phyloP scores from a whole-genome alignment of 306 rosid genomes.

The Senna tora region DNA sequence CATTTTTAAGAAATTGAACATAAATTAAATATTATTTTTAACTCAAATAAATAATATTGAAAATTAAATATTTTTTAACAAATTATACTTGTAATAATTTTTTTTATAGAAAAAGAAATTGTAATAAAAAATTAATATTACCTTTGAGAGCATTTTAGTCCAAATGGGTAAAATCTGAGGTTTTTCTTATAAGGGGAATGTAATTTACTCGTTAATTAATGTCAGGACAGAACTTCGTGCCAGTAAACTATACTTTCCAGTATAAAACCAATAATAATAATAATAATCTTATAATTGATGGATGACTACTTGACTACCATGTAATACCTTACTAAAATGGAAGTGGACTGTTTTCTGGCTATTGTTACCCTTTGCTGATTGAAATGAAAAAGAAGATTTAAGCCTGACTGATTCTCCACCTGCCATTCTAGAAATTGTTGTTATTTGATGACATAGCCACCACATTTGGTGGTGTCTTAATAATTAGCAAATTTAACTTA shows the following conservation, averaged over 20 bases:
- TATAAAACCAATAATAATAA: slow-evolving; percentile 19
- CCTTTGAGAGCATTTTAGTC: too few relatives aligned
- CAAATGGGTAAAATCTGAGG: too few relatives aligned
- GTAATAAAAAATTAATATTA: too few relatives aligned
- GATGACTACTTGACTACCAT: slow-evolving; percentile 5
- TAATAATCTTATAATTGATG: slow-evolving; percentile 18
- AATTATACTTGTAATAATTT: too few relatives aligned
- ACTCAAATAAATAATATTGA: too few relatives aligned
- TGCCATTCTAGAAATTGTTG: slow-evolving; percentile 44
- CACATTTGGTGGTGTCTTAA: slow-evolving; percentile 17
- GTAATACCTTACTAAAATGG: slow-evolving; percentile 70
- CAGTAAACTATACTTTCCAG: slow-evolving; percentile 16
- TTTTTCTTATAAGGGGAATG: too few relatives aligned
- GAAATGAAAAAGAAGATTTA: slow-evolving; percentile 69
- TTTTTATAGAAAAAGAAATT: too few relatives aligned
- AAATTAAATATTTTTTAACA: too few relatives aligned
- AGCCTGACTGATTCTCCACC: slow-evolving; percentile 83
- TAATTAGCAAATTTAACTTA: slow-evolving; percentile 14
- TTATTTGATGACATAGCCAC: slow-evolving; percentile 37
- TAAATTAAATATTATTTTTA: too few relatives aligned
- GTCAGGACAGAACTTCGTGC: background rate
- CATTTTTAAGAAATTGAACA: too few relatives aligned
- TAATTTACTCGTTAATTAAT: background rate
- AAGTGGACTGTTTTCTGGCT: slow-evolving; percentile 70
- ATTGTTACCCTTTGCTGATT: slow-evolving; percentile 64